A percentile compares a stretch with the other conserved stretches of the same genome.
Conservation (phyloP, 495 filamentous ascomycete species). For the Neurospora sp. region DNA sequence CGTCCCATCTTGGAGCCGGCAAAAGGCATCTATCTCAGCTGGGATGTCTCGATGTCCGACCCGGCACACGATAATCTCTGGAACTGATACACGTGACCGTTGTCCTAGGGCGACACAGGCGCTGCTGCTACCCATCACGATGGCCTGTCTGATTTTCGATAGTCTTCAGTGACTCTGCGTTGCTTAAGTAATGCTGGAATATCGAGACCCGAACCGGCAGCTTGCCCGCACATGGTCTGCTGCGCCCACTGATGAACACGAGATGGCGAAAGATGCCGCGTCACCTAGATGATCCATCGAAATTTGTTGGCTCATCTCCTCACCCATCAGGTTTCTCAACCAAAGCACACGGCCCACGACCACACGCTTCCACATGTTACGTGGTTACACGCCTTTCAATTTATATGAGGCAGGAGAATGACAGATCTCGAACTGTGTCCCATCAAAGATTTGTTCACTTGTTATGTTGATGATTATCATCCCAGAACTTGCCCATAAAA, state of each 20-base stretch:
- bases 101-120: neutral
- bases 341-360: neutral
- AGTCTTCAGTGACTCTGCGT: neutral
- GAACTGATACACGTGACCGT: neutral
- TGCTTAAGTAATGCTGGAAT: neutral
- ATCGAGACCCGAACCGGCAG: neutral
- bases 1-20: neutral
- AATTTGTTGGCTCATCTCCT: neutral
- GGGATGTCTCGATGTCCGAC: neutral
- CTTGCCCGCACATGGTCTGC: neutral
- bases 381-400: neutral
- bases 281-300: neutral
- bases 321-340: neutral
- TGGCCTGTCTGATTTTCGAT: neutral
- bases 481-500: neutral
- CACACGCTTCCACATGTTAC: neutral
- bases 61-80: neutral
- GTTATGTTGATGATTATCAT: neutral
- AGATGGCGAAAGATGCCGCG: neutral
- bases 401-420: neutral
- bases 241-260: conserved; percentile 2
- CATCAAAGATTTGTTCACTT: neutral
- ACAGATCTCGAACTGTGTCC: neutral
- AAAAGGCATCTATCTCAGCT: neutral
- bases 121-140: neutral